phyloP scores from a whole-genome alignment of 2,329 filamentous ascomycete species.

The Volutella citrinella region DNA sequence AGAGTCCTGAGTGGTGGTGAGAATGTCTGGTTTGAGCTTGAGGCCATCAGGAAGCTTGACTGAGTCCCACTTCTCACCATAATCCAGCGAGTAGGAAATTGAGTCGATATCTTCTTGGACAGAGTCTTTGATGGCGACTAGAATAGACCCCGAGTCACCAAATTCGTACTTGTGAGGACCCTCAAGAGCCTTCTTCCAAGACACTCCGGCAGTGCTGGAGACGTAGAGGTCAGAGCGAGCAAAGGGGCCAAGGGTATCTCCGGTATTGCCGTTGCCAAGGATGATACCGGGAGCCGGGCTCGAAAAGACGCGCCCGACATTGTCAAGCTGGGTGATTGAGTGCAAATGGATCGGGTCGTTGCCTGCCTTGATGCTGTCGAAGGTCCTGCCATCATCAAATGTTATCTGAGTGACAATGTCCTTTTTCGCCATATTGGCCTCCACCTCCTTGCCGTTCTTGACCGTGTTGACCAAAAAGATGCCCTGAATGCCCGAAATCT shows the following conservation, averaged over 20 bases:
- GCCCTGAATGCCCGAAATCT: slow-evolving; percentile 86
- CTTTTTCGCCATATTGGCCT: slow-evolving; percentile 54
- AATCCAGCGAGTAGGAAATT: slow-evolving; percentile 77
- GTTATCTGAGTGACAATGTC: slow-evolving; percentile 79
- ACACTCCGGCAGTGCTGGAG: slow-evolving; percentile 85
- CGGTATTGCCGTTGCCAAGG: slow-evolving; percentile 92
- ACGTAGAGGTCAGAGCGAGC: slow-evolving; percentile 77
- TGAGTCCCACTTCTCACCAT: slow-evolving; percentile 79
- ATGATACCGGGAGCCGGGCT: slow-evolving; percentile 90
- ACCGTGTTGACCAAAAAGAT: slow-evolving; percentile 89
- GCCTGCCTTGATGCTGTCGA: slow-evolving; percentile 67
- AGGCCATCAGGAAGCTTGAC: slow-evolving; percentile 64
- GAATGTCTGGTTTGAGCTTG: slow-evolving; percentile 66
- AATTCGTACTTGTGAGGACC: slow-evolving; percentile 95
- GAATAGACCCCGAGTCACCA: slow-evolving; percentile 85
- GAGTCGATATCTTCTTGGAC: slow-evolving; percentile 56
- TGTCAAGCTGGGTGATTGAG: slow-evolving; percentile 81
- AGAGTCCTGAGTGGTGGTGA: slow-evolving; percentile 90
- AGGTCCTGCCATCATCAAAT: slow-evolving; percentile 92
- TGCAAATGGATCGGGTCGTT: slow-evolving; percentile 79
- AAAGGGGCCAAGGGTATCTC: slow-evolving; percentile 68
- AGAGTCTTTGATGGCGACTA: slow-evolving; percentile 79
- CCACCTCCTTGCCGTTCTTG: slow-evolving; percentile 77
- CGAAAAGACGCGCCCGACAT: slow-evolving; percentile 84
- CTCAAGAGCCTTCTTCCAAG: slow-evolving; percentile 72